Percentiles rank a stretch among this genome's conserved stretches.
Evolutionary conservation across 2,329 filamentous ascomycete species (phyloP).

Genomic region (Colletotrichum tropicicola): DNA sequence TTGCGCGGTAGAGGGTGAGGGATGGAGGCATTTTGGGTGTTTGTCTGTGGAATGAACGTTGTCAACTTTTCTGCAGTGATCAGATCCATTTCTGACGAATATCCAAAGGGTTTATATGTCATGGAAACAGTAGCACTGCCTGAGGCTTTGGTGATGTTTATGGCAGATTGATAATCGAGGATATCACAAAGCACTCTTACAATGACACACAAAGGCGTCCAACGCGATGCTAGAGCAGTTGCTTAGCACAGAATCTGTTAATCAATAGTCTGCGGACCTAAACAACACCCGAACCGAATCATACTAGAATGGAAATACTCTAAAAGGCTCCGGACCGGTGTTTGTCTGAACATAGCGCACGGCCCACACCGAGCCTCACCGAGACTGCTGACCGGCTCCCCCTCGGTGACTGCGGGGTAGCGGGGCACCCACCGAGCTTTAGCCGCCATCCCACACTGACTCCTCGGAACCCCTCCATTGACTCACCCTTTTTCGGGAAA

Average conservation of each 20-base stretch:
- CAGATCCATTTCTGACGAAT: too few species aligned
- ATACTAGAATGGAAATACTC: too few species aligned
- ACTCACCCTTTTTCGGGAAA: constrained; percentile 18
- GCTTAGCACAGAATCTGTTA: too few species aligned
- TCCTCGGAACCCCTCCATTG: constrained; percentile 11
- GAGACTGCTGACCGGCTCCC: not conserved
- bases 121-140: not conserved
- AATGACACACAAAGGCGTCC: too few species aligned
- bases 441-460: constrained; percentile 6
- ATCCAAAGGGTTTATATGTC: not conserved
- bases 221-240: too few species aligned
- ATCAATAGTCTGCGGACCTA: too few species aligned
- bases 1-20: constrained; percentile 39
- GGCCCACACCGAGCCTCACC: not conserved
- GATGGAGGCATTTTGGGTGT: constrained; percentile 22
- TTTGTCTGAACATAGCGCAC: too few species aligned
- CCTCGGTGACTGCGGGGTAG: constrained; percentile 28
- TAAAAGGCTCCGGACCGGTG: too few species aligned
- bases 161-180: not conserved
- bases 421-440: constrained; percentile 17
- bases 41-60: not conserved
- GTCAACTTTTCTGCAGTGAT: not conserved
- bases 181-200: not conserved
- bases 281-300: too few species aligned
- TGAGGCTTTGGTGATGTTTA: not conserved